Base-by-base conservation (phyloP, 768 basidiomycete genomes). In the Mycena latifolia region DNA sequence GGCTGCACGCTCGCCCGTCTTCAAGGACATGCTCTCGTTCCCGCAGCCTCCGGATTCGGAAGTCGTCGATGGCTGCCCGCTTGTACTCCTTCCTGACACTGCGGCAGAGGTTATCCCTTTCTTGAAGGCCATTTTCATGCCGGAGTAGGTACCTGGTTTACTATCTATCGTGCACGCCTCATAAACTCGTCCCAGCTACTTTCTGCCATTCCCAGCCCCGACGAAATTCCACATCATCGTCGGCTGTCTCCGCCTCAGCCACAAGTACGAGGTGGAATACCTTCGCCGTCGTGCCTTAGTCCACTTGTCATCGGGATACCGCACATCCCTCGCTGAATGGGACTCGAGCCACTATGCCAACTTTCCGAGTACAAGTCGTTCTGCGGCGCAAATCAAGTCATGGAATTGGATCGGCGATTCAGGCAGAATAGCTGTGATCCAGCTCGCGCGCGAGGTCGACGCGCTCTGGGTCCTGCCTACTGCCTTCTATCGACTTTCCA, bases 41-140 rank as follows among this genome's bases (percentile, higher is more conserved):
- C 53, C 41, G 9, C 61, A 55, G 28, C 61, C 61, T 29, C 20
- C 43, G 1, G 61, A 63, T 10, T 20, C 29, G 2, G 69, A 68
- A 20, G 31, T 50, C 14, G 52, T 68, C 20, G 63, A 71, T 17
- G 65, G 65, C 18, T 66, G 65, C 37, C 65, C 65, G 15, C 15
- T 66, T 9, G 65, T 66, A 3, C 24, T 20, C 24, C 51, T 66
- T 12, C 52, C 45, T 3, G 64, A 66, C 53, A 9, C 57, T 8
- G 43, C 29, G 17, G 15, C n/a, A 1, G 64, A 66, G 22, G 57
- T 66, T 9, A 48, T 52, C 15, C 37, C 25, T 25, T 61, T 66
- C 53, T 47, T 66, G 6, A 55, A 31, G 24, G 58, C 64, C 0
- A 39, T 66, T 20, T 66, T 60, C 35, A 43, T 55, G 3, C 58